Evolutionary conservation across 768 basidiomycete species (phyloP), one percentile per base, ranked within the genome.

Genomic region (Hypholoma sublateritium): DNA sequence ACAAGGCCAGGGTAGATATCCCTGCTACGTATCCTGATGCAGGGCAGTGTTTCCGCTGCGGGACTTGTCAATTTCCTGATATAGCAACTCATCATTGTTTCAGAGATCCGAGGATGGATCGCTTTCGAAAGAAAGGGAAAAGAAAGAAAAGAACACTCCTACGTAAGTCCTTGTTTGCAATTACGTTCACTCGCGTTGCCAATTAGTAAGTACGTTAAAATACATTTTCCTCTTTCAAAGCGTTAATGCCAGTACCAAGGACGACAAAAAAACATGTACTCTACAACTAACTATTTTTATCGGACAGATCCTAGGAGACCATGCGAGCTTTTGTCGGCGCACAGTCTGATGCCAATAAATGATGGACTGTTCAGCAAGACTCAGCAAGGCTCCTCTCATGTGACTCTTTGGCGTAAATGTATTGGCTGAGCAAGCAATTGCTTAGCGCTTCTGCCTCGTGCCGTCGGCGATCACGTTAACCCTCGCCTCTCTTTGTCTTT

Each of bases 381-480:
- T 47, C 46, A 47, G 46, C 46, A 47, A 47, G 46, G 13, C 22
- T 11, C 8, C 22, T 16, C 14, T 8, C 46, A 47, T 28, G 46
- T 47, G 46, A 25, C 14, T 28, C 22, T 22, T 4, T 16, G 5
- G 39, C 3, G 16, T 13, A 41, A 17, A 41, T 41, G 39, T 41
- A 41, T 41, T 41, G 39, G 46, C 46, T 47, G 46, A 47, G 46
- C 46, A 47, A 47, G 46, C 28, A 22, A 47, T 25, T 47, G 46
- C 46, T 47, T 47, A 47, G 46, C 46, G 46, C 46, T 47, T 47
- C 22, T 22, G 46, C 46, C 46, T 28, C 46, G 16, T 47, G 46
- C 46, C 25, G 46, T 47, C 46, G 46, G 46, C 46, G 46, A 47
- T 47, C 46, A 47, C 25, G 46, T 47, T 47, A 28, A 41, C 13